These are phyloP conservation scores for Colletotrichum higginsianum DNA, from an alignment of 2,329 filamentous ascomycete species.

Conservation along the genomic window DNA sequence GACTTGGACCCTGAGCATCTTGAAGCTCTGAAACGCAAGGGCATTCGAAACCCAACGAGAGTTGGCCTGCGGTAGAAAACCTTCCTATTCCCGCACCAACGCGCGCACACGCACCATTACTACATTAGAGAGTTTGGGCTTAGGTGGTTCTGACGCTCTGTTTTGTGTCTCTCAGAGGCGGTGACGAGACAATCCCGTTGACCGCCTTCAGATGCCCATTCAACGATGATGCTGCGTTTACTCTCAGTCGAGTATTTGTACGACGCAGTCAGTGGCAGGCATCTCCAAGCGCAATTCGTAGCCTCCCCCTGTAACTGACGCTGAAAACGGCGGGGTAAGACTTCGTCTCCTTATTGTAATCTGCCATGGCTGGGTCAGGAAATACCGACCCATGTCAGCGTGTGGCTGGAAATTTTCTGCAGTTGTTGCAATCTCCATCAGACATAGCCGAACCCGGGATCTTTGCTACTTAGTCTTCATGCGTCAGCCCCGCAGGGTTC, in stretches of 20 bases:
- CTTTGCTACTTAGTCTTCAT: background rate
- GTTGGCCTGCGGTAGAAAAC: slow-evolving; percentile 10
- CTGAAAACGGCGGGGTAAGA: background rate
- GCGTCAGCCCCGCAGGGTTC: background rate
- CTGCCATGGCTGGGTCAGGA: background rate
- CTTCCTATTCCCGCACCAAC: slow-evolving; percentile 11
- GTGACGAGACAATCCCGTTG: slow-evolving; percentile 13
- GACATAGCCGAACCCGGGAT: slow-evolving; percentile 21
- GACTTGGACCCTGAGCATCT: slow-evolving; percentile 40
- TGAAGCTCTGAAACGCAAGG: slow-evolving; percentile 35
- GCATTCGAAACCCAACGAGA: slow-evolving; percentile 35
- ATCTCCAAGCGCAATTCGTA: slow-evolving; percentile 8
- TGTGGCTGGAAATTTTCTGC: background rate
- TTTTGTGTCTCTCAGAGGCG: background rate
- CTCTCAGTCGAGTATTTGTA: background rate
- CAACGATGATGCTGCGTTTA: background rate
- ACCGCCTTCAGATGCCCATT: slow-evolving; percentile 17
- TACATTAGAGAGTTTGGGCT: slow-evolving; percentile 3
- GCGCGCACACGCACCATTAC: background rate
- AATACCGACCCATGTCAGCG: background rate
- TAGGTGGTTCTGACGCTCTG: background rate
- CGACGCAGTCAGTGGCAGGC: background rate
- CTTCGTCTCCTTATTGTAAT: background rate
- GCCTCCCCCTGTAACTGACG: background rate
- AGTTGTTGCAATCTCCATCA: slow-evolving; percentile 17